Evolutionary conservation across 495 filamentous ascomycete genomes (phyloP), one percentile per base, ranked within the genome.

Genomic region (Podospora didyma): DNA sequence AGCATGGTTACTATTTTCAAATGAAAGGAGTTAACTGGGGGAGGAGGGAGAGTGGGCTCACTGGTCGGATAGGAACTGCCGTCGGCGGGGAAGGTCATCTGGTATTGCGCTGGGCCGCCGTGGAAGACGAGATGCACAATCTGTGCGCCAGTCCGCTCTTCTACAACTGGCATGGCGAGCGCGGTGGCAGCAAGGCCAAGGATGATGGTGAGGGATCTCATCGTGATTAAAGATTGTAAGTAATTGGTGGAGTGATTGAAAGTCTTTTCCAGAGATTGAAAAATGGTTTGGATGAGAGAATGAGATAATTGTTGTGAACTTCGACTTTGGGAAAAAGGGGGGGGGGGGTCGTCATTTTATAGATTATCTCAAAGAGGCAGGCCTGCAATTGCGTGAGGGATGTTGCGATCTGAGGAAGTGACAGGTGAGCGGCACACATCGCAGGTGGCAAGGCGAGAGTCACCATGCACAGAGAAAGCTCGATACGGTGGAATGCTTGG

Each of bases 111-210:
- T 0, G 67, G 65, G 9, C 65, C 67, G 46, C 58, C 67, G 44
- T 68, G 61, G 53, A 68, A 69, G 14, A 23, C 64, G 39, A 69
- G 61, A 41, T 64, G 53, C 21, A 68, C 67, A 14, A 61, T 66
- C 14, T 69, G 67, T 6, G 56, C 53, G 17, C 54, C 53, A 17
- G 49, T 56, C 19, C 64, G 51, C 19, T 59, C 55, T 31, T 67
- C 26, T 3, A 31, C 58, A 2, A 68, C 22, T 11, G 61, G 64
- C 10, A 60, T 54, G 2, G 62, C 37, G 35, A 49, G 19, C 12
- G 56, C 17, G 37, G 17, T 26, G 20, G 60, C 60, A 20, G 59
- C 26, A 20, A 58, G 56, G 45, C 57, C 53, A 26, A 65, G 28
- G 46, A 65, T 45, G 21, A 49, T 3, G 57, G 28, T 4, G 11